Evolutionary conservation across 768 basidiomycete genomes (phyloP).

Genomic region (Trametes gibbosa): DNA sequence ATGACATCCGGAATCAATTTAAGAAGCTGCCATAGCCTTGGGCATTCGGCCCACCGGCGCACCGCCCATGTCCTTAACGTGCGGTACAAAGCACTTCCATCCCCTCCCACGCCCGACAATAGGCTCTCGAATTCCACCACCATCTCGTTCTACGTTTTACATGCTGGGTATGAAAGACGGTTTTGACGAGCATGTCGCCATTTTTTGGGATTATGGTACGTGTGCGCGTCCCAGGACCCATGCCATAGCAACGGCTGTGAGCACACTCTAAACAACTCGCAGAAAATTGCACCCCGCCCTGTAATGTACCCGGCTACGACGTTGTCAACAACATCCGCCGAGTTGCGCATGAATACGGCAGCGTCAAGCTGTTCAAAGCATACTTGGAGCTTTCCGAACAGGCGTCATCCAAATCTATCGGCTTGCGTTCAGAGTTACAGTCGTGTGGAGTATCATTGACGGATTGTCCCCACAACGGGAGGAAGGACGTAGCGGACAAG

Average conservation of each 20-base stretch:
- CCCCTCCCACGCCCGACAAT: neutral
- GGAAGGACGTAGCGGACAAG: constrained; percentile 43
- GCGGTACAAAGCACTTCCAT: neutral
- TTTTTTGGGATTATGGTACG: constrained; percentile 45
- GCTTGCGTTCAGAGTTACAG: constrained; percentile 43
- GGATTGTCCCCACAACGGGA: constrained; percentile 29
- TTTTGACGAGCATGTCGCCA: constrained; percentile 30
- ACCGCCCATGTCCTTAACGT: constrained; percentile 15
- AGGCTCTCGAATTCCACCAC: neutral
- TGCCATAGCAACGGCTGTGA: no score
- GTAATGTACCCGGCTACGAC: constrained; percentile 40
- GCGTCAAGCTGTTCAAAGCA: constrained; percentile 50
- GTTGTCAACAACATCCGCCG: constrained; percentile 46
- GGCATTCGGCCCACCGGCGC: constrained; percentile 2
- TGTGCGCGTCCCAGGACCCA: no score
- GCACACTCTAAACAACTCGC: neutral
- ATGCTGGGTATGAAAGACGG: neutral
- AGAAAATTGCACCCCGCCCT: constrained; percentile 42
- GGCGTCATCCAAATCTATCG: constrained; percentile 35
- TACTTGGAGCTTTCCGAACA: constrained; percentile 50
- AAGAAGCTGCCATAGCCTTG: neutral
- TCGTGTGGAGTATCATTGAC: constrained; percentile 47
- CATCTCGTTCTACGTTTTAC: neutral
- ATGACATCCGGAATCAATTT: neutral
- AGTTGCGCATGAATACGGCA: constrained; percentile 48